These are phyloP conservation scores for Saraca asoca DNA, from an alignment of 331 rosid species.

Conservation along the genomic window DNA sequence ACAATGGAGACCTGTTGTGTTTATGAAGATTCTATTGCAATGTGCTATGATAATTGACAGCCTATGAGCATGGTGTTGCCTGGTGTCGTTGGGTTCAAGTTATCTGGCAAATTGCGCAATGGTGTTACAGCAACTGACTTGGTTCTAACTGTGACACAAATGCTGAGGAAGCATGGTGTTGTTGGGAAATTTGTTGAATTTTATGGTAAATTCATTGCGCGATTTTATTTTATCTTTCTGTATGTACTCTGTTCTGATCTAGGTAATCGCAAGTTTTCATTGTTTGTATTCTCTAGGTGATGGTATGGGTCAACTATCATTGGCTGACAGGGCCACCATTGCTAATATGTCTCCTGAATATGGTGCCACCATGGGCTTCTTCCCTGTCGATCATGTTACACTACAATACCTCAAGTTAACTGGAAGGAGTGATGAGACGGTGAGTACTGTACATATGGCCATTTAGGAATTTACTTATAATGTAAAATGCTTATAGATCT, in stretches of 20 bases:
- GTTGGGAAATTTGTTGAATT: conserved; percentile 95
- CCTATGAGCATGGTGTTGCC: conserved; percentile 98
- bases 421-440: conserved; percentile 91
- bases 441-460: conserved; percentile 40
- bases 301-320: conserved; percentile 82
- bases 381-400: conserved; percentile 92
- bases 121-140: conserved; percentile 94
- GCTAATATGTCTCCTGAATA: conserved; percentile 99
- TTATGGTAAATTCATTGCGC: conserved; percentile 56
- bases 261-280: conserved; percentile 19
- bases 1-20: conserved; percentile 23
- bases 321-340: conserved; percentile 97
- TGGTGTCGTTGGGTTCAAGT: conserved; percentile 92
- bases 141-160: conserved; percentile 93
- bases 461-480: conserved; percentile 25
- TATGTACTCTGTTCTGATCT: neutral
- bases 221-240: neutral
- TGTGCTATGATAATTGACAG: conserved; percentile 49
- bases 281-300: conserved; percentile 61
- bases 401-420: conserved; percentile 91
- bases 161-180: conserved; percentile 89
- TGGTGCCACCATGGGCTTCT: conserved; percentile 99
- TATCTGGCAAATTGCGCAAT: conserved; percentile 67
- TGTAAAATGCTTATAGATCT: conserved; percentile 31
- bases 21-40: conserved; percentile 28